These are phyloP conservation scores for Plectosphaerella plurivora DNA, from an alignment of 2,329 filamentous ascomycete species.

Conservation along the genomic window DNA sequence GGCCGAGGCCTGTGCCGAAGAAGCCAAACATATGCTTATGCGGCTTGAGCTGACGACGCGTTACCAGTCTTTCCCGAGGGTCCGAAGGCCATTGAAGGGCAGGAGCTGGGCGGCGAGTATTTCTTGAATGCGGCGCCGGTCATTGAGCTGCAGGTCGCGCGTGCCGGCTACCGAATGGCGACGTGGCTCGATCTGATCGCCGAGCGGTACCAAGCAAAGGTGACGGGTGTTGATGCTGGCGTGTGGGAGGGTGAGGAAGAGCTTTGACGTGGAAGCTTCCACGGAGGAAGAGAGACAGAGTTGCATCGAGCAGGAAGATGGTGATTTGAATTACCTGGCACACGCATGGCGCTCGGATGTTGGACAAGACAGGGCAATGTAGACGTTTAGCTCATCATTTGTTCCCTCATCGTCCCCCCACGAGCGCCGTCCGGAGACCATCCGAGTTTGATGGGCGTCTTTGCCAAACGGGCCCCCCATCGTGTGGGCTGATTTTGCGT, in stretches of 20 bases:
- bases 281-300: too few species aligned
- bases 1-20: not conserved
- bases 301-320: not conserved
- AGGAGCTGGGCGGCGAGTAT: slow-evolving; percentile 60
- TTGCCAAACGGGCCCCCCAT: not conserved
- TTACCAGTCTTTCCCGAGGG: slow-evolving; percentile 57
- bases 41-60: not conserved
- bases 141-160: slow-evolving; percentile 62
- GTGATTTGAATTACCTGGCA: not conserved
- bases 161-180: slow-evolving; percentile 64
- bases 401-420: not conserved
- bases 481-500: too few species aligned
- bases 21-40: not conserved
- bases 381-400: not conserved
- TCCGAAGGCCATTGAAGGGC: slow-evolving; percentile 47
- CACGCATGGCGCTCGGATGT: too few species aligned
- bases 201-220: slow-evolving; percentile 20
- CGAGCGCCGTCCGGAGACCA: not conserved
- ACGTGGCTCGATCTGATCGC: slow-evolving; percentile 63
- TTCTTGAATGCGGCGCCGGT: slow-evolving; percentile 59
- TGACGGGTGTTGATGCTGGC: not conserved
- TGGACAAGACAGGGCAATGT: too few species aligned
- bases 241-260: not conserved
- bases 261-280: not conserved
- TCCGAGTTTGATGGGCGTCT: not conserved